phyloP scores from a whole-genome alignment of 164 flowering plant species.

The Litsea cubeba region DNA sequence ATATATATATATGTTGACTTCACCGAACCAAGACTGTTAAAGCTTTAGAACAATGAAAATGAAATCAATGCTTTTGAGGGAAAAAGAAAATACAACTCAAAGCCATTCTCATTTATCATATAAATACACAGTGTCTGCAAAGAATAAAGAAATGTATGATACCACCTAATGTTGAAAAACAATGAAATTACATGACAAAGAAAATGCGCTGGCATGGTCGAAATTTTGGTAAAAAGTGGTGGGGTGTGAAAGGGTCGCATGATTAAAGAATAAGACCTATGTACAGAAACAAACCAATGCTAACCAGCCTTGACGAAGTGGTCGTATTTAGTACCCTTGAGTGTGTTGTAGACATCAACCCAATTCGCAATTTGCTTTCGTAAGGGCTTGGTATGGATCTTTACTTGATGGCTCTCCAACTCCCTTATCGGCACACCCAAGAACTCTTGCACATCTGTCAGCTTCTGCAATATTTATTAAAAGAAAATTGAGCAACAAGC shows the following conservation, averaged over 20 bases:
- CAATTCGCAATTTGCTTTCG: slow-evolving; percentile 61
- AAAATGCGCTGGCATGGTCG: background rate
- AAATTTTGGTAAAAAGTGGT: background rate
- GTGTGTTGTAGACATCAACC: slow-evolving; percentile 52
- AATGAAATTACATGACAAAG: too few relatives aligned
- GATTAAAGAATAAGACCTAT: background rate
- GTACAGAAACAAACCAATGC: background rate
- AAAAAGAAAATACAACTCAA: too few relatives aligned
- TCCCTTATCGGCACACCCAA: slow-evolving; percentile 55
- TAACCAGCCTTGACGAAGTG: slow-evolving; percentile 27
- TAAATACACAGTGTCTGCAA: too few relatives aligned
- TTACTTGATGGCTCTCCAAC: slow-evolving; percentile 68
- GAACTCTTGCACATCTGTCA: slow-evolving; percentile 55
- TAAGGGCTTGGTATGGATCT: slow-evolving; percentile 73
- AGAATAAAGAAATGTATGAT: too few relatives aligned
- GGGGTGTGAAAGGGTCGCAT: background rate
- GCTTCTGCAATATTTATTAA: slow-evolving; percentile 39
- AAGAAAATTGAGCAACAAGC: background rate
- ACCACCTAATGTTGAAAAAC: too few relatives aligned
- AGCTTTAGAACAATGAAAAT: too few relatives aligned
- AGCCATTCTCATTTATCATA: too few relatives aligned
- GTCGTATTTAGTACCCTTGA: slow-evolving; percentile 59
- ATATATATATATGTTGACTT: too few relatives aligned
- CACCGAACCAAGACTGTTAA: too few relatives aligned
- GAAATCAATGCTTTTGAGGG: too few relatives aligned